Evolutionary conservation across 2,329 filamentous ascomycete species (phyloP).

Genomic region (Aspergillus uvarum): DNA sequence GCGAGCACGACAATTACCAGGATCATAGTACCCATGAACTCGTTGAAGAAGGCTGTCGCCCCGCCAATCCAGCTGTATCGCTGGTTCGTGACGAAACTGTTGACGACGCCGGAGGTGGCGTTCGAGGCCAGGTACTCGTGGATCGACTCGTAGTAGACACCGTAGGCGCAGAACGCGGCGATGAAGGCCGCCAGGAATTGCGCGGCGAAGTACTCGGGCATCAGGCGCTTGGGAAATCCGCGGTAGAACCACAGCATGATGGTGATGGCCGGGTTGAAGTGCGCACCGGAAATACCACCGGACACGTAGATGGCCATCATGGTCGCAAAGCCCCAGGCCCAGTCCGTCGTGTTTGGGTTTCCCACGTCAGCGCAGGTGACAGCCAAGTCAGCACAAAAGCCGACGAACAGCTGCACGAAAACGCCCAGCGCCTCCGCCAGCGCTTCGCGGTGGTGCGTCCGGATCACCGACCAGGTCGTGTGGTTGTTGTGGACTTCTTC

Average conservation of each 20-base stretch:
- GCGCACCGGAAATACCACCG: constrained; percentile 50
- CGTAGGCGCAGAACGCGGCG: constrained; percentile 50
- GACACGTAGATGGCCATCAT: constrained; percentile 54
- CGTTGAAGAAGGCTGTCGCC: constrained; percentile 48
- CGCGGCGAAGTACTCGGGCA: constrained; percentile 51
- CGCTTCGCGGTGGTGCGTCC: constrained; percentile 54
- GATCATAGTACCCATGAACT: constrained; percentile 47
- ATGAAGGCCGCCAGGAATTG: constrained; percentile 55
- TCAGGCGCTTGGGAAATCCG: constrained; percentile 54
- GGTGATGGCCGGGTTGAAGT: constrained; percentile 48
- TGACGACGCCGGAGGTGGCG: constrained; percentile 31
- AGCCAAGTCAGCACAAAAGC: constrained; percentile 52
- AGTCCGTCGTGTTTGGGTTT: constrained; percentile 47
- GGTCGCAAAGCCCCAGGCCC: constrained; percentile 56
- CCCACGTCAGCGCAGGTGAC: constrained; percentile 41
- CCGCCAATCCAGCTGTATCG: constrained; percentile 40
- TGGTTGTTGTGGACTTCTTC: constrained; percentile 53
- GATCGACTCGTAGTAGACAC: constrained; percentile 40
- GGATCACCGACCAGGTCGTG: constrained; percentile 51
- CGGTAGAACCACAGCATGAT: constrained; percentile 51
- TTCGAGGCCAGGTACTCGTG: constrained; percentile 35
- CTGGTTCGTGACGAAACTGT: constrained; percentile 49
- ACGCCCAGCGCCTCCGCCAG: constrained; percentile 56
- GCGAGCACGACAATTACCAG: constrained; percentile 47
- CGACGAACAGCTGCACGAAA: constrained; percentile 44